phyloP scores from a whole-genome alignment of 495 filamentous ascomycete species.

The Penicillium fimorum region DNA sequence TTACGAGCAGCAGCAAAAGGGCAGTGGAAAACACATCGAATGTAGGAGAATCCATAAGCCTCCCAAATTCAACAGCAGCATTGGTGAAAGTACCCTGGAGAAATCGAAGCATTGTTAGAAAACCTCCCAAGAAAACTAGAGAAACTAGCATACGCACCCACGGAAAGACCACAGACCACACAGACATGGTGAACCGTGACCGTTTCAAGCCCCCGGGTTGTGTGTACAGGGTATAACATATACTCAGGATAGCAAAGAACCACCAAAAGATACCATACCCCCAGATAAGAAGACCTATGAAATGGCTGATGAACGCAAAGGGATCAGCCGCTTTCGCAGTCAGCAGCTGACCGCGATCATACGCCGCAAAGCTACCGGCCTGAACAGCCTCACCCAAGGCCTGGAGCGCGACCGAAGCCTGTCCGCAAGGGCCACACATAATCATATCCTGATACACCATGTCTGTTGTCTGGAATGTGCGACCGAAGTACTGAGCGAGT shows the following conservation, averaged over 20 bases:
- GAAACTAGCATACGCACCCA: slow-evolving; percentile 20
- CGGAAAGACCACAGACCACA: slow-evolving; percentile 34
- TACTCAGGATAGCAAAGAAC: slow-evolving; percentile 32
- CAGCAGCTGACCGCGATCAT: slow-evolving; percentile 27
- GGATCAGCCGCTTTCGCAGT: slow-evolving; percentile 23
- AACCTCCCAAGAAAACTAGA: not conserved
- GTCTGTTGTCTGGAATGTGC: slow-evolving; percentile 15
- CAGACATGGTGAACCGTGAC: slow-evolving; percentile 22
- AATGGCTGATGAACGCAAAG: slow-evolving; percentile 22
- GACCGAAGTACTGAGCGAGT: slow-evolving; percentile 29
- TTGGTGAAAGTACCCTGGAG: slow-evolving; percentile 35
- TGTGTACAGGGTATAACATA: slow-evolving; percentile 26
- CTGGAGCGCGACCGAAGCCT: slow-evolving; percentile 34
- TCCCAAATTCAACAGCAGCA: slow-evolving; percentile 29
- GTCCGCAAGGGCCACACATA: slow-evolving; percentile 36
- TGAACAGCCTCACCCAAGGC: slow-evolving; percentile 23
- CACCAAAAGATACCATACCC: slow-evolving; percentile 38
- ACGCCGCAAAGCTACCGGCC: slow-evolving; percentile 25
- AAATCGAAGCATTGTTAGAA: not conserved
- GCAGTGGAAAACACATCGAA: slow-evolving; percentile 32
- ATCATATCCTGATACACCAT: slow-evolving; percentile 40
- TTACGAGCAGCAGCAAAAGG: slow-evolving; percentile 24
- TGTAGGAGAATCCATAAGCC: slow-evolving; percentile 29
- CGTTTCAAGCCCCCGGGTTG: slow-evolving; percentile 23
- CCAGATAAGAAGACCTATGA: slow-evolving; percentile 29